A percentile compares a stretch with the other conserved stretches of the same genome.
Conservation (phyloP, 2,329 filamentous ascomycete species). For the Pseudogymnoascus sp. region DNA sequence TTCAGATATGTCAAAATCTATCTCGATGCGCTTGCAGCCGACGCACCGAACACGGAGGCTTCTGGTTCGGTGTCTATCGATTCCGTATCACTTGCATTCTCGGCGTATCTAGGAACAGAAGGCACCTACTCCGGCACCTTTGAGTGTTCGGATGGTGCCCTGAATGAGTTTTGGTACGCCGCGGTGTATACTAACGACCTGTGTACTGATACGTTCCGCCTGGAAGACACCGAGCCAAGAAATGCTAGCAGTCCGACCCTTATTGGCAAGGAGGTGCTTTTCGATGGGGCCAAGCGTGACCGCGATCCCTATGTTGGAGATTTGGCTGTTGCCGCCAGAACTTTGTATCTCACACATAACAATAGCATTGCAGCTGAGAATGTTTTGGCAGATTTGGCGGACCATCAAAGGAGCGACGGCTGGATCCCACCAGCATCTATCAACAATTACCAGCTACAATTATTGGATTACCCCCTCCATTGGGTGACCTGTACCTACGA, state of each 20-base stretch:
- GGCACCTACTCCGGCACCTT: constrained; percentile 44
- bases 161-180: constrained; percentile 47
- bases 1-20: constrained; percentile 44
- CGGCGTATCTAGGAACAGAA: constrained; percentile 38
- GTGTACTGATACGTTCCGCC: constrained; percentile 37
- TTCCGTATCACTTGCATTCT: constrained; percentile 35
- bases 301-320: constrained; percentile 47
- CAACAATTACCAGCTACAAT: constrained; percentile 37
- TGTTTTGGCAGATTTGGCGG: constrained; percentile 41
- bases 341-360: constrained; percentile 40
- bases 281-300: constrained; percentile 45
- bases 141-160: constrained; percentile 40
- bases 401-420: constrained; percentile 41
- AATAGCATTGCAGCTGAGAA: constrained; percentile 34
- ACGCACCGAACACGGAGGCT: constrained; percentile 37
- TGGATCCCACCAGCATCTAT: constrained; percentile 44
- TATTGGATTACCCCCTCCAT: constrained; percentile 47
- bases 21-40: constrained; percentile 35
- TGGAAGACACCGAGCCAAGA: constrained; percentile 42
- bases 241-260: constrained; percentile 36
- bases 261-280: constrained; percentile 38
- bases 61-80: constrained; percentile 37
- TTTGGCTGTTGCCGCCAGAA: constrained; percentile 40
- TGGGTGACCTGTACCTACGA: constrained; percentile 44
- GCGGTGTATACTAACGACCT: constrained; percentile 45